Conservation (phyloP, 23 red algal genomes). For the Pyropia yezoensis region DNA sequence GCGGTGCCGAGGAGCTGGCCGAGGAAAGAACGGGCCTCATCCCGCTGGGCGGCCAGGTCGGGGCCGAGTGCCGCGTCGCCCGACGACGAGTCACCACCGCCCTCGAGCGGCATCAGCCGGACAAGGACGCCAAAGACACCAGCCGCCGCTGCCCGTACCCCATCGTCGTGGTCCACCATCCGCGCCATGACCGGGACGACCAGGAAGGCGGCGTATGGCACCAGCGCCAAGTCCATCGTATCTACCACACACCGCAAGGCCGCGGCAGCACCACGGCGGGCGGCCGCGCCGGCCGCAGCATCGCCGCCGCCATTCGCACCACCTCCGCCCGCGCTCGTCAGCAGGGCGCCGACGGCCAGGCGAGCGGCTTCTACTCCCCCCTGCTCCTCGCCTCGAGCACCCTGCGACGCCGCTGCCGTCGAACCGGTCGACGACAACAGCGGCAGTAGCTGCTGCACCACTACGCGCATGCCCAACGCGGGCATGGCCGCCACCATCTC, state of each 20-base stretch:
- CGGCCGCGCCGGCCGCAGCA: background rate
- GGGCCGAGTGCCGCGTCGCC: constrained; percentile 40
- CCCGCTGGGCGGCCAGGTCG: constrained; percentile 31
- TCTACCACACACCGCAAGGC: constrained; percentile 59
- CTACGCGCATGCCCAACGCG: constrained; percentile 54
- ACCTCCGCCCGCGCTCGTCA: background rate
- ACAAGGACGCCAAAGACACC: constrained; percentile 76
- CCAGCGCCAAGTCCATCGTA: constrained; percentile 37
- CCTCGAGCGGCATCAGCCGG: constrained; percentile 92
- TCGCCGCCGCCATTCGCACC: constrained; percentile 32
- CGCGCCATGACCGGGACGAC: constrained; percentile 81
- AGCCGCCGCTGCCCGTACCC: constrained; percentile 56
- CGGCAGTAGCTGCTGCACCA: constrained; percentile 63
- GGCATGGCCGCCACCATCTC: constrained; percentile 59
- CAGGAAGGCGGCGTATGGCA: constrained; percentile 89
- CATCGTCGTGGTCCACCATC: constrained; percentile 77
- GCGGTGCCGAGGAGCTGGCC: constrained; percentile 74
- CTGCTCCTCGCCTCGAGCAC: too few relatives aligned
- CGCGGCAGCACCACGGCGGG: constrained; percentile 37
- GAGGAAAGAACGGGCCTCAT: constrained; percentile 64
- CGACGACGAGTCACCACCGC: constrained; percentile 12
- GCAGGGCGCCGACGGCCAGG: background rate
- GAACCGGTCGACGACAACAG: constrained; percentile 14
- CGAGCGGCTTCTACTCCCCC: background rate
- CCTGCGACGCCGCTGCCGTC: too few relatives aligned